These are phyloP conservation scores for Mrakiaceae sp. DNA, from an alignment of 1,284 basidiomycete genomes.

Conservation along the genomic window DNA sequence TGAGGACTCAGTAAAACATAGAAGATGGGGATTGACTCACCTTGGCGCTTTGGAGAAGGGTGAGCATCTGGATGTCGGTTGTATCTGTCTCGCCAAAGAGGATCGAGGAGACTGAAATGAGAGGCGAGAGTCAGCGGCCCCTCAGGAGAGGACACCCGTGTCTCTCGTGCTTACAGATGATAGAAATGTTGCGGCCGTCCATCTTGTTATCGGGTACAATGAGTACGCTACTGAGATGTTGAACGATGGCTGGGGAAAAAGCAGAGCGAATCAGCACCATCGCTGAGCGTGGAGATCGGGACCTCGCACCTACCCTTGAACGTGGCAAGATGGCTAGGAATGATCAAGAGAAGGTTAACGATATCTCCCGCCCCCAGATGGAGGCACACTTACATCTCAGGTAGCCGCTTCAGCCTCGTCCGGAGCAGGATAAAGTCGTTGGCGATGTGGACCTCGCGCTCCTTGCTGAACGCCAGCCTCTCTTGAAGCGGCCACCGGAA, in stretches of 20 bases:
- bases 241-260: slow-evolving; percentile 1
- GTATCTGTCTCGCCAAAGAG: slow-evolving; percentile 14
- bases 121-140: background rate
- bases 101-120: slow-evolving; percentile 5
- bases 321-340: slow-evolving; percentile 1
- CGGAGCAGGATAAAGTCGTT: slow-evolving; percentile 62
- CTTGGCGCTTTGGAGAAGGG: slow-evolving; percentile 3
- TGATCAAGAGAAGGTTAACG: too few relatives aligned
- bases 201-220: slow-evolving; percentile 15
- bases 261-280: background rate
- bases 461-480: slow-evolving; percentile 39
- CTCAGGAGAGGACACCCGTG: background rate
- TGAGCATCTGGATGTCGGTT: background rate
- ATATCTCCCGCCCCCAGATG: background rate
- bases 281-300: background rate
- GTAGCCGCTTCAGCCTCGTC: slow-evolving; percentile 69
- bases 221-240: slow-evolving; percentile 5
- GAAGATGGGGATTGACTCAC: background rate
- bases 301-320: background rate
- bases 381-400: slow-evolving; percentile 43
- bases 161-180: background rate
- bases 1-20: background rate
- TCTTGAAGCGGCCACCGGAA: slow-evolving; percentile 76
- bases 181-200: slow-evolving; percentile 10
- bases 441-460: slow-evolving; percentile 53